phyloP scores from a whole-genome alignment of 176 grass and related monocot species.

The Musa beccarii region DNA sequence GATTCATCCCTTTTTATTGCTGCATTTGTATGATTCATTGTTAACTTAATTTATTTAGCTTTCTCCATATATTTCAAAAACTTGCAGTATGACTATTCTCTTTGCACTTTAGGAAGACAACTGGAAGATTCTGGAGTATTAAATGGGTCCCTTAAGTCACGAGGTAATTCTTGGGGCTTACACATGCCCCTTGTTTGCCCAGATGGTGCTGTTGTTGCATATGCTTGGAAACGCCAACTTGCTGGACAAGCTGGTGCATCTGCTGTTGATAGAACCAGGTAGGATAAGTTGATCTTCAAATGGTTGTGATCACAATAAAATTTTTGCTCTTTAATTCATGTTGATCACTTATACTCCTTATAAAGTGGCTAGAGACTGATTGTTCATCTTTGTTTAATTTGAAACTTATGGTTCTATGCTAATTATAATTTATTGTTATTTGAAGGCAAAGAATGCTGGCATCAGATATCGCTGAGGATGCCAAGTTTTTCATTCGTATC shows the following conservation, averaged over 20 bases:
- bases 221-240: constrained; percentile 98
- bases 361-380: too few species aligned
- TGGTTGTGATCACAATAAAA: background rate
- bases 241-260: constrained; percentile 97
- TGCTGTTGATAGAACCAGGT: constrained; percentile 98
- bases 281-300: constrained; percentile 5
- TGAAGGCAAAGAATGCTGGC: too few species aligned
- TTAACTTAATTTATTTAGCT: background rate
- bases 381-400: too few species aligned
- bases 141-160: constrained; percentile 67
- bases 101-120: constrained; percentile 59
- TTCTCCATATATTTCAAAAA: background rate
- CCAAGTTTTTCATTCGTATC: too few species aligned
- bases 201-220: constrained; percentile 97
- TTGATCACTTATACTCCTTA: too few species aligned
- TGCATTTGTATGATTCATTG: background rate
- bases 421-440: too few species aligned
- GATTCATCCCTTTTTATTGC: background rate
- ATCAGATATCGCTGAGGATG: too few species aligned
- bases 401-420: too few species aligned
- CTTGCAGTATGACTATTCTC: constrained; percentile 3
- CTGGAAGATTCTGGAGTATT: constrained; percentile 87
- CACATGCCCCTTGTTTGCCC: constrained; percentile 99
- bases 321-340: background rate
- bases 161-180: constrained; percentile 93